phyloP scores from a whole-genome alignment of 768 basidiomycete genomes.

The Leccinum arenicola region DNA sequence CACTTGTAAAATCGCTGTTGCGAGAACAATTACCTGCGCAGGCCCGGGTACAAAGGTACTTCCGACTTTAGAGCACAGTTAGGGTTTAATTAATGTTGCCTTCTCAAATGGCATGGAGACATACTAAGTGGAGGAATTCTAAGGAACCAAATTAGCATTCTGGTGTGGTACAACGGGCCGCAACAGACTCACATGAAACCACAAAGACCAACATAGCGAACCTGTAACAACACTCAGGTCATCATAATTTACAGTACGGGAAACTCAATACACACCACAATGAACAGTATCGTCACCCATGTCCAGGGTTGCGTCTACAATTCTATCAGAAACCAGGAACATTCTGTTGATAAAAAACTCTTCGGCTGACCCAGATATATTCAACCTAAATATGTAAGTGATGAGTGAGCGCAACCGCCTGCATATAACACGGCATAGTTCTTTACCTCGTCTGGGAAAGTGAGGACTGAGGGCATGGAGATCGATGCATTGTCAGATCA shows the following conservation, averaged over 20 bases:
- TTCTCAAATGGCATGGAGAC: neutral
- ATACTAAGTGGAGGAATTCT: constrained; percentile 1
- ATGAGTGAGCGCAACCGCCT: neutral
- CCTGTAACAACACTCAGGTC: neutral
- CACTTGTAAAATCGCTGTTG: neutral
- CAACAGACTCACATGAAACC: neutral
- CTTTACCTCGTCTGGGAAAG: neutral
- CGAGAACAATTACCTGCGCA: constrained; percentile 1
- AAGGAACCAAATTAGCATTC: neutral
- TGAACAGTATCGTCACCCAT: constrained; percentile 7
- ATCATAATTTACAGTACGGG: neutral
- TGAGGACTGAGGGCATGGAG: neutral
- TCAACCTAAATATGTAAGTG: neutral
- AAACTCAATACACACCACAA: constrained; percentile 1
- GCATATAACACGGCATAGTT: neutral
- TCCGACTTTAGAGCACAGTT: neutral
- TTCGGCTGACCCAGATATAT: neutral
- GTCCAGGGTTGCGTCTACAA: constrained; percentile 8
- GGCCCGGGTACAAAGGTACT: constrained; percentile 1
- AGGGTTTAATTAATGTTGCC: neutral
- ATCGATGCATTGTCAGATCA: neutral
- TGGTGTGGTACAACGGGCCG: neutral
- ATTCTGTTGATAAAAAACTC: neutral
- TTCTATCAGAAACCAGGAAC: neutral
- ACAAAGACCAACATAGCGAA: constrained; percentile 10